phyloP scores from a whole-genome alignment of 1,284 basidiomycete genomes.

The Stygiomarasmius scandens region DNA sequence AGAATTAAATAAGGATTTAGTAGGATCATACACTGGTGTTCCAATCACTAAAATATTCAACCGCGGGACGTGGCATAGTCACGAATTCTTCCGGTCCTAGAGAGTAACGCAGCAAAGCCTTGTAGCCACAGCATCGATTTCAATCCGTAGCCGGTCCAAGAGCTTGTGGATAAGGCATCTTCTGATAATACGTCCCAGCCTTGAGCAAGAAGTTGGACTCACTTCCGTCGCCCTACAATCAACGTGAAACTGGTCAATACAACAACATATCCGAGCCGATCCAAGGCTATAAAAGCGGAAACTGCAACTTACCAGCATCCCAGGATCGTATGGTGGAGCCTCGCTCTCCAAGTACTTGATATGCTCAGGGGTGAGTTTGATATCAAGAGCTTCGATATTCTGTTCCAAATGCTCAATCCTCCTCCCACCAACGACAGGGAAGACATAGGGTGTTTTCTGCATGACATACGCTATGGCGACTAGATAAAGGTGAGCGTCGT shows the following conservation, averaged over 20 bases:
- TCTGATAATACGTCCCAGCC: not conserved
- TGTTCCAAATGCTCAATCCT: slow-evolving; percentile 45
- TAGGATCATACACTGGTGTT: no score
- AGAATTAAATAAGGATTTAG: no score
- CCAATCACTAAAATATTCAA: no score
- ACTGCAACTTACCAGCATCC: slow-evolving; percentile 18
- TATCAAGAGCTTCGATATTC: slow-evolving; percentile 43
- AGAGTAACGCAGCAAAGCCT: no score
- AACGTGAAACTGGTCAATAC: no score
- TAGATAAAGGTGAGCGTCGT: no score
- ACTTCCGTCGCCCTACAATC: slow-evolving; percentile 3
- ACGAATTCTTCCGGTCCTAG: no score
- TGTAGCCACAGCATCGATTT: no score
- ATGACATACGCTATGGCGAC: slow-evolving; percentile 44
- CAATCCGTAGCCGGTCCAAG: no score
- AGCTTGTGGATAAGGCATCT: slow-evolving; percentile 3
- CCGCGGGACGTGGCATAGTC: no score
- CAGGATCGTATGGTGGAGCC: slow-evolving; percentile 36
- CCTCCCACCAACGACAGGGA: slow-evolving; percentile 44
- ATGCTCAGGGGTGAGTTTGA: slow-evolving; percentile 38
- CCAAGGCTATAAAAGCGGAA: no score
- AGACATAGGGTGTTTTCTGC: slow-evolving; percentile 44
- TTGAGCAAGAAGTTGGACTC: slow-evolving; percentile 2
- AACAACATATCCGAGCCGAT: no score
- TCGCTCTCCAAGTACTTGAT: slow-evolving; percentile 37